A percentile compares a stretch with the other conserved stretches of the same genome.
Conservation (phyloP, 805 yeast species). For the Kurtzmaniella cleridarum region DNA sequence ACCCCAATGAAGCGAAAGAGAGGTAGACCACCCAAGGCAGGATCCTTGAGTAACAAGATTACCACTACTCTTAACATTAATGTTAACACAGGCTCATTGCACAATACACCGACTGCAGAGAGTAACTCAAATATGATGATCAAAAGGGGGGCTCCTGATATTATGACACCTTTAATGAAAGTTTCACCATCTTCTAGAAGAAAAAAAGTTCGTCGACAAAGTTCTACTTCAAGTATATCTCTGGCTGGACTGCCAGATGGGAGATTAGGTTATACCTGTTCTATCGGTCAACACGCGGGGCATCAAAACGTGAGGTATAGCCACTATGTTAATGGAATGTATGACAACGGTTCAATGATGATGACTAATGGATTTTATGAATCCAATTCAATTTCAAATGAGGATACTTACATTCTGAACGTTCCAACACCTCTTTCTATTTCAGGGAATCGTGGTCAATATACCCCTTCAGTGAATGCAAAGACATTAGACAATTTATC, state of each 20-base stretch:
- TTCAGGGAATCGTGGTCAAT: conserved; percentile 9
- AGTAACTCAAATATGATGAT: conserved; percentile 32
- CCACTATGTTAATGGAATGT: too few species aligned
- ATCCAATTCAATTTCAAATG: too few species aligned
- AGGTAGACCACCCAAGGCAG: conserved; percentile 43
- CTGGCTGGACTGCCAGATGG: too few species aligned
- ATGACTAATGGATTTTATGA: too few species aligned
- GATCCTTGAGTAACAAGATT: conserved; percentile 30
- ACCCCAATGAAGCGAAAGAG: conserved; percentile 32
- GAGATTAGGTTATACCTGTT: too few species aligned
- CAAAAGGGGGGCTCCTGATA: conserved; percentile 37
- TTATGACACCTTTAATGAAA: conserved; percentile 39
- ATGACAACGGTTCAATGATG: too few species aligned
- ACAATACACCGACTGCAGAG: conserved; percentile 35
- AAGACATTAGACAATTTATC: conserved; percentile 31
- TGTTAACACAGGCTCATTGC: conserved; percentile 33
- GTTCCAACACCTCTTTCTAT: conserved; percentile 15
- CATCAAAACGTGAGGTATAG: too few species aligned
- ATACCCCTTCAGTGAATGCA: conserved; percentile 21
- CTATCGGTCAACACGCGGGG: too few species aligned
- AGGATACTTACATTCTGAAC: neutral
- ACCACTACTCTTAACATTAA: conserved; percentile 38
- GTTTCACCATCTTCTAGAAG: conserved; percentile 24
- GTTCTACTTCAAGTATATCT: conserved; percentile 4
- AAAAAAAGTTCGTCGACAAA: conserved; percentile 9